Conservation (phyloP, 2,329 filamentous ascomycete genomes). For the Didymella lethalis region DNA sequence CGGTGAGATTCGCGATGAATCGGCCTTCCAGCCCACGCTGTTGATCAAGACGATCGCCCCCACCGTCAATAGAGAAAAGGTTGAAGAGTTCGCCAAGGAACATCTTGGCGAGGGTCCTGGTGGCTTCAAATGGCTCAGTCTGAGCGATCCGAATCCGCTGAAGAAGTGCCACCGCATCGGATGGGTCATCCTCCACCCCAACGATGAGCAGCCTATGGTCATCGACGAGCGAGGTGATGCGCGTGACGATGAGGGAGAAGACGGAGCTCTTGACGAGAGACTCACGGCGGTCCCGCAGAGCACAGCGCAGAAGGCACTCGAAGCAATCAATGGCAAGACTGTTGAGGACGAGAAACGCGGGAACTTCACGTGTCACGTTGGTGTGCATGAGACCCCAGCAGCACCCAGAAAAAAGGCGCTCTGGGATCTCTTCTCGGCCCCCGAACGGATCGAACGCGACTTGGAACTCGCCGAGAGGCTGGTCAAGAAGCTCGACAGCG, state of each 20-base stretch:
- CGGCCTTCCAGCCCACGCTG: conserved; percentile 85
- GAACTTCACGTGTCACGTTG: conserved; percentile 97
- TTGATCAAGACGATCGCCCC: conserved; percentile 98
- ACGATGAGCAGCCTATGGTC: conserved; percentile 67
- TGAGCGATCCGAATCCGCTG: conserved; percentile 95
- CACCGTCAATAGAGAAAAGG: conserved; percentile 90
- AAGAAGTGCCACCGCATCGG: conserved; percentile 98
- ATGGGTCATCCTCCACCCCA: conserved; percentile 94
- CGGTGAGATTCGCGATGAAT: conserved; percentile 88
- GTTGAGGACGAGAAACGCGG: conserved; percentile 93
- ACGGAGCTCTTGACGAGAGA: conserved; percentile 65
- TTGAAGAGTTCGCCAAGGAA: conserved; percentile 94
- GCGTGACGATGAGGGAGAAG: conserved; percentile 71
- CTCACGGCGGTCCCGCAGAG: conserved; percentile 49
- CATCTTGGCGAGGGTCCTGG: conserved; percentile 90
- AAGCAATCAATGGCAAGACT: conserved; percentile 96
- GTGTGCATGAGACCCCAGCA: conserved; percentile 87
- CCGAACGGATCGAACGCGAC: conserved; percentile 92
- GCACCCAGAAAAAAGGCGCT: conserved; percentile 92
- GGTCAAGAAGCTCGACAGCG: conserved; percentile 82
- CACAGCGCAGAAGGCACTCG: conserved; percentile 84
- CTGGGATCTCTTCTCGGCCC: conserved; percentile 95
- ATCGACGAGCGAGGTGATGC: conserved; percentile 76
- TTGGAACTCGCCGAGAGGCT: conserved; percentile 82
- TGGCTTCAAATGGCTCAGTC: conserved; percentile 93